Evolutionary conservation across 78 protist genomes (phyloP), one percentile per base, ranked within the genome.

Genomic region (Dictyostelium capitatum): DNA sequence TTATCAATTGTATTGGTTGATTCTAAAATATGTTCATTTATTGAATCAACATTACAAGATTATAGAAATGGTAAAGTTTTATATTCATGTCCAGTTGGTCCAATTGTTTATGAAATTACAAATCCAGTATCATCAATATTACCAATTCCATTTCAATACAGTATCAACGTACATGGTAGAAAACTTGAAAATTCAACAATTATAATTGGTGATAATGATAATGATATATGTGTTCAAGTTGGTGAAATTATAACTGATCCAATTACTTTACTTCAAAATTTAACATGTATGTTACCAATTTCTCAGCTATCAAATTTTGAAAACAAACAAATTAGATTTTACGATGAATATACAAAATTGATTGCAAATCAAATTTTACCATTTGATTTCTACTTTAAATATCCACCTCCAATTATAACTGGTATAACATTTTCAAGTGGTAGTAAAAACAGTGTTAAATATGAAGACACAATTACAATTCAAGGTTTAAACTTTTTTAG

Each of bases 61-160:
- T 69, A 32, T 19, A 11, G 32, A 32, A 69, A 41, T 69, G 77
- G 53, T 7, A 11, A 37, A 69, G 32, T 69, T 1, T 11, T 69
- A 12, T 5, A 14, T 7, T 69, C 77, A 69, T 69, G 77, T 69
- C 77, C 77, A 69, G 32, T 69, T 69, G 77, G 77, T 37, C 77
- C 77, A 69, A 6, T 69, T 19, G 6, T 69, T 69, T n/a, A 32
- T 19, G 17, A 37, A 0, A 12, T 69, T 69, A 17, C 4, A n/a
- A 6, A 69, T 37, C 78, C 78, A 69, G 2, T 2, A 37, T 32
- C 25, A 0, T 5, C 53, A 41, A 30, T 50, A n/a, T 12, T 56
- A 20, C 43, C 43, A 67, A 3, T 43, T n/a, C 30, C 14, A 25
- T 25, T 19, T 25, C 12, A 2, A 23, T 5, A 0, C 11, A 7